Evolutionary conservation across 371 early-diverging fungal genomes (phyloP).

Genomic region (Mortierella sp.): DNA sequence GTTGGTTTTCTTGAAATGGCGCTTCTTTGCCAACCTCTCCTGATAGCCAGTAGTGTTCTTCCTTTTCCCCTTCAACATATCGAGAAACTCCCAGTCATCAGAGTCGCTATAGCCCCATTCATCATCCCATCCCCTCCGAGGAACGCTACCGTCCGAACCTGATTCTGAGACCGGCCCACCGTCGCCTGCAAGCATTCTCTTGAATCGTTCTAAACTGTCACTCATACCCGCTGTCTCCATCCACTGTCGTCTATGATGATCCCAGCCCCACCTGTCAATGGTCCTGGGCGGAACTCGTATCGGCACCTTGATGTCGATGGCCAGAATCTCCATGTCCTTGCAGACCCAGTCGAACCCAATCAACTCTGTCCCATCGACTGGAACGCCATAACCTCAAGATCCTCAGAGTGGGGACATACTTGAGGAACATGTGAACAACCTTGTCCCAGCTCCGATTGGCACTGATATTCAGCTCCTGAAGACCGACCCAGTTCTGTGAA

Average conservation of each 20-base stretch:
- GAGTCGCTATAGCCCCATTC: too few relatives aligned
- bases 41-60: neutral
- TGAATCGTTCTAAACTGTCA: neutral
- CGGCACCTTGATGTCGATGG: constrained; percentile 19
- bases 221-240: neutral
- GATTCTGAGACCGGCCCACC: neutral
- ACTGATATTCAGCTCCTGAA: constrained; percentile 30
- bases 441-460: neutral
- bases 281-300: neutral
- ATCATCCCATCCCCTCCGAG: too few relatives aligned
- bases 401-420: constrained; percentile 14
- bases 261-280: neutral
- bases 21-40: neutral
- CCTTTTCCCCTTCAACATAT: neutral
- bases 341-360: constrained; percentile 34
- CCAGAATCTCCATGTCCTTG: constrained; percentile 19
- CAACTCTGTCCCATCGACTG: constrained; percentile 14
- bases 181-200: neutral
- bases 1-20: neutral
- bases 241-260: neutral
- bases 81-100: neutral
- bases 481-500: neutral
- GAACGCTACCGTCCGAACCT: too few relatives aligned
- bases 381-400: constrained; percentile 10
- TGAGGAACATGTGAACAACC: constrained; percentile 6